Percentiles rank a stretch among this genome's conserved stretches.
Conservation (phyloP, 345 rosid species). For the Linum lewisii region DNA sequence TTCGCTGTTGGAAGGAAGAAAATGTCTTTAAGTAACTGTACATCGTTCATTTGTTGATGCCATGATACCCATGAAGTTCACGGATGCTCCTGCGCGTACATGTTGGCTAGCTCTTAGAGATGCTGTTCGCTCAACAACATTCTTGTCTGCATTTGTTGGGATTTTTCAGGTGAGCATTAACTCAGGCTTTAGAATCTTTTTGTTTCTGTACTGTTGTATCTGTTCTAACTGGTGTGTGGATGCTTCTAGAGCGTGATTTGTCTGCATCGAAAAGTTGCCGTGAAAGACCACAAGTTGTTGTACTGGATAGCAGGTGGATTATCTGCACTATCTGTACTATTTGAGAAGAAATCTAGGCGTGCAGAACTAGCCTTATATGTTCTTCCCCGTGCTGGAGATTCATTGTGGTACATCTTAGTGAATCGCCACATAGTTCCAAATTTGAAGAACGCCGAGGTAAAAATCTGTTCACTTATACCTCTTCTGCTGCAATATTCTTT, state of each 20-base stretch:
- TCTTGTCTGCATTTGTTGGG: constrained; percentile 97
- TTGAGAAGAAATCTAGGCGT: constrained; percentile 92
- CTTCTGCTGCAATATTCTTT: background rate
- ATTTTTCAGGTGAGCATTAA: constrained; percentile 69
- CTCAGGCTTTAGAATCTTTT: constrained; percentile 9
- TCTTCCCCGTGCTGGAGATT: constrained; percentile 96
- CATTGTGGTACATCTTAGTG: constrained; percentile 84
- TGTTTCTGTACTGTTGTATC: constrained; percentile 1
- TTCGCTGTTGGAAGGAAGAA: constrained; percentile 2
- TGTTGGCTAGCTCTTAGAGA: constrained; percentile 81
- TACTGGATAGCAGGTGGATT: constrained; percentile 89
- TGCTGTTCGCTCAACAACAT: constrained; percentile 83
- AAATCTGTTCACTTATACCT: background rate
- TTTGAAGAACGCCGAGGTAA: constrained; percentile 89
- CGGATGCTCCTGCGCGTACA: constrained; percentile 81
- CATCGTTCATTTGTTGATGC: constrained; percentile 8
- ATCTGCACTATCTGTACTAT: constrained; percentile 81
- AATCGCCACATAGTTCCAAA: constrained; percentile 81
- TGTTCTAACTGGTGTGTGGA: constrained; percentile 14
- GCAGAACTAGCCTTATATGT: constrained; percentile 94
- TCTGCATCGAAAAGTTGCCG: constrained; percentile 72
- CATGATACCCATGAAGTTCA: constrained; percentile 45
- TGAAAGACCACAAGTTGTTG: constrained; percentile 86
- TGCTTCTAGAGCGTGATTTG: constrained; percentile 75
- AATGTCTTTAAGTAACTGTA: background rate